phyloP scores from a whole-genome alignment of 768 basidiomycete genomes.

The Tremella fuciformis region DNA sequence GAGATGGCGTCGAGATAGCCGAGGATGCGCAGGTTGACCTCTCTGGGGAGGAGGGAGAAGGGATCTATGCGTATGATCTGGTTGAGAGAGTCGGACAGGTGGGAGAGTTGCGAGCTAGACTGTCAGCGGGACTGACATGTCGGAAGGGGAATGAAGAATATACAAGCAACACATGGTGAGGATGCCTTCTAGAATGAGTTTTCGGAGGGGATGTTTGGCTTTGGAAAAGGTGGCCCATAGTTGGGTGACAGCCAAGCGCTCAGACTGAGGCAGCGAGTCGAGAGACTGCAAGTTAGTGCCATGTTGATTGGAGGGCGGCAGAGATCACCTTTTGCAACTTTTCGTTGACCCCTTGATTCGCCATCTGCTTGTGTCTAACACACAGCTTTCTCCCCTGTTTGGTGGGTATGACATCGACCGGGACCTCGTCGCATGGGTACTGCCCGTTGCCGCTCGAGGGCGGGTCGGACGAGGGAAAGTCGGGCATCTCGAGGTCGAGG shows the following conservation, averaged over 20 bases:
- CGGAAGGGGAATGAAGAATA: conserved; percentile 17
- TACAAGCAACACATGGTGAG: conserved; percentile 97
- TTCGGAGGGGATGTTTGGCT: conserved; percentile 82
- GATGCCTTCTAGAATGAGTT: conserved; percentile 90
- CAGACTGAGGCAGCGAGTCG: conserved; percentile 78
- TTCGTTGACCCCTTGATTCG: conserved; percentile 87
- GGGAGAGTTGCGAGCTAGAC: conserved; percentile 76
- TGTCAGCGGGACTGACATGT: not conserved
- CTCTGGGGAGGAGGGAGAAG: conserved; percentile 82
- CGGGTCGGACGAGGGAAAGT: too few species aligned
- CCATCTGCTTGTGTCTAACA: conserved; percentile 91
- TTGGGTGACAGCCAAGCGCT: conserved; percentile 80
- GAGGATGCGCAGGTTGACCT: conserved; percentile 81
- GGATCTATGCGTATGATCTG: conserved; percentile 95
- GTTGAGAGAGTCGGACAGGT: conserved; percentile 84
- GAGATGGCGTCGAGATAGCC: conserved; percentile 87
- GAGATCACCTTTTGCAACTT: conserved; percentile 78
- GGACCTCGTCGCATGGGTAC: conserved; percentile 11
- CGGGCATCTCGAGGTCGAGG: too few species aligned
- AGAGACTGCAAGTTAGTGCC: conserved; percentile 62
- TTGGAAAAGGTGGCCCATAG: conserved; percentile 97
- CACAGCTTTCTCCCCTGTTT: conserved; percentile 68
- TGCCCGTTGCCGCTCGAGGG: too few species aligned
- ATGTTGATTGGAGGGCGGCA: not conserved
- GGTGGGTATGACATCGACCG: conserved; percentile 40